Percentiles rank a stretch among this genome's conserved stretches.
phyloP scores from a whole-genome alignment of 768 basidiomycete species.

The Suillus brevipes region DNA sequence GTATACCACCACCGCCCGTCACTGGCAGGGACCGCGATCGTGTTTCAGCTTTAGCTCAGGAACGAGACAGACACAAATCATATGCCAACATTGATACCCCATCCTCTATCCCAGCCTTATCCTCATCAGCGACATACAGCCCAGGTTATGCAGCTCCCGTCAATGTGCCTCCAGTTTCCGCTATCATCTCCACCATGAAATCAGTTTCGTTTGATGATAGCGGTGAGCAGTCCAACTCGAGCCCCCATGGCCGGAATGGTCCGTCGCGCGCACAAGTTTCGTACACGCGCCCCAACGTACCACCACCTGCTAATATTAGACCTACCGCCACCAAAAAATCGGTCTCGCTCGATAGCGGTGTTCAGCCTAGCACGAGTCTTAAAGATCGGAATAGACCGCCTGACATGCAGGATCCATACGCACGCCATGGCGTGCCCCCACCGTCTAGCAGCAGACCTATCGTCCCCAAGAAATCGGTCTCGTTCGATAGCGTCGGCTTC shows the following conservation, averaged over 20 bases:
- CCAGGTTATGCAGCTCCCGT: neutral
- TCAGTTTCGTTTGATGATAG: conserved; percentile 28
- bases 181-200: conserved; percentile 24
- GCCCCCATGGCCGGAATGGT: conserved; percentile 19
- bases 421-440: conserved; percentile 8
- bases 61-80: conserved; percentile 13
- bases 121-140: conserved; percentile 10
- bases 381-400: neutral
- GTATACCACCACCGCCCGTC: conserved; percentile 40
- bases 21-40: conserved; percentile 22
- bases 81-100: neutral
- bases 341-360: neutral
- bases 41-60: conserved; percentile 25
- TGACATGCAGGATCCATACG: neutral
- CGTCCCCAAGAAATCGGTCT: conserved; percentile 24
- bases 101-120: conserved; percentile 11
- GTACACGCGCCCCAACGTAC: neutral
- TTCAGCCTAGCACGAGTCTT: neutral
- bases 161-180: neutral
- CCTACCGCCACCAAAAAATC: neutral
- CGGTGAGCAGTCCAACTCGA: conserved; percentile 20
- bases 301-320: neutral
- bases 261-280: conserved; percentile 17
- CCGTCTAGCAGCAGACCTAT: conserved; percentile 32
- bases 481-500: conserved; percentile 20